These are phyloP conservation scores for Camelina laxa DNA, from an alignment of 345 rosid genomes.

Conservation along the genomic window DNA sequence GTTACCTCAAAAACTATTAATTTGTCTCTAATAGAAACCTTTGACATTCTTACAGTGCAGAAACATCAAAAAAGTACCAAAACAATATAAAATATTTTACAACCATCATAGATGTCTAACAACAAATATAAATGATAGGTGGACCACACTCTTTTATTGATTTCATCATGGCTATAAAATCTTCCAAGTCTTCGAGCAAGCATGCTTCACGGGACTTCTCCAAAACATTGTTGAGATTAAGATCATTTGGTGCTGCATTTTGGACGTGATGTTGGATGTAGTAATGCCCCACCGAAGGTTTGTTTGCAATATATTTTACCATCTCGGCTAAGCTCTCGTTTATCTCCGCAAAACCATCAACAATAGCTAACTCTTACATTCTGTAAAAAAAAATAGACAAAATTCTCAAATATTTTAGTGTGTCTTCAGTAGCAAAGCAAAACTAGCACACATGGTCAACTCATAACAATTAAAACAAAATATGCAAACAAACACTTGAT, in stretches of 20 bases:
- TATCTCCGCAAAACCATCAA: conserved; percentile 93
- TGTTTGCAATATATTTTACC: conserved; percentile 88
- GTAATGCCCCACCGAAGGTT: conserved; percentile 85
- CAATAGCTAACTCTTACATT: conserved; percentile 92
- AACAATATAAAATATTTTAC: too few species aligned
- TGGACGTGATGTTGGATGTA: conserved; percentile 85
- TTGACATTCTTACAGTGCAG: too few species aligned
- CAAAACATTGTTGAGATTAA: conserved; percentile 57
- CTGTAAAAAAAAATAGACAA: conserved; percentile 42
- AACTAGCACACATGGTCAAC: background rate
- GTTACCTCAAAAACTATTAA: too few species aligned
- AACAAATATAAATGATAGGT: too few species aligned
- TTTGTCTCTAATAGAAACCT: too few species aligned
- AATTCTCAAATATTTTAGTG: background rate
- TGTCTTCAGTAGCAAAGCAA: background rate
- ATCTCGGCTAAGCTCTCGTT: conserved; percentile 83
- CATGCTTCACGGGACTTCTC: conserved; percentile 63
- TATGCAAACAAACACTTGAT: background rate
- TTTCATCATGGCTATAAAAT: conserved; percentile 66
- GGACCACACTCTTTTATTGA: conserved; percentile 91
- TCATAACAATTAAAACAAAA: background rate
- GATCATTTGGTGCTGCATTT: conserved; percentile 72
- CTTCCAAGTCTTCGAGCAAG: conserved; percentile 83
- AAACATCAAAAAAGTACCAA: too few species aligned
- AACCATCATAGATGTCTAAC: too few species aligned